phyloP scores from a whole-genome alignment of 1,284 basidiomycete genomes.

The Butyriboletus appendiculatus region DNA sequence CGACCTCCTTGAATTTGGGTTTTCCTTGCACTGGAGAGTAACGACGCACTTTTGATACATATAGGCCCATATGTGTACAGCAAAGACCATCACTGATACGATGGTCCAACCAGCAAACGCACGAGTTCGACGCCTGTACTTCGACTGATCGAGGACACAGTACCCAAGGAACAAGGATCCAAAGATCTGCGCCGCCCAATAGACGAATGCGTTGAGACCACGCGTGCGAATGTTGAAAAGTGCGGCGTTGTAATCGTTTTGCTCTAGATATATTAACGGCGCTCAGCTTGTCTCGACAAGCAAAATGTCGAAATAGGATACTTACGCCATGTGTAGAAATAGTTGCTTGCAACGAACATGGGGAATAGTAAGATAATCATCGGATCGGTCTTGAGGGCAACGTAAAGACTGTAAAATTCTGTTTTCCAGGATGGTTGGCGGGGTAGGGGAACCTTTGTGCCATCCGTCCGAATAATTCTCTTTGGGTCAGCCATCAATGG shows the following conservation, averaged over 20 bases:
- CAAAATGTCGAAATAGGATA: not conserved
- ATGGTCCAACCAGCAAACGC: constrained; percentile 52
- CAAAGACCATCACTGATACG: constrained; percentile 49
- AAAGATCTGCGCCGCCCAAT: constrained; percentile 43
- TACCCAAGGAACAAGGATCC: constrained; percentile 41
- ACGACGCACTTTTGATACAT: constrained; percentile 49
- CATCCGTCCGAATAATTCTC: constrained; percentile 71
- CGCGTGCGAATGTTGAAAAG: constrained; percentile 52
- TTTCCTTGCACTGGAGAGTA: not conserved
- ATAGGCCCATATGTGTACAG: constrained; percentile 53
- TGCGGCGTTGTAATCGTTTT: constrained; percentile 53
- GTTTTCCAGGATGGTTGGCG: constrained; percentile 72
- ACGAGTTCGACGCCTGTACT: constrained; percentile 47
- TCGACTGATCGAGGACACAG: constrained; percentile 25
- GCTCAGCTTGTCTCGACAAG: constrained; percentile 4
- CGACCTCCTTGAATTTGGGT: constrained; percentile 2
- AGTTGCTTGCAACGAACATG: constrained; percentile 75
- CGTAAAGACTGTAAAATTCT: constrained; percentile 53
- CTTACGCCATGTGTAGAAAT: constrained; percentile 58
- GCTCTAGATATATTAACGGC: constrained; percentile 34
- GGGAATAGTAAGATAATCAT: constrained; percentile 61
- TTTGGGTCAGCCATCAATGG: constrained; percentile 67
- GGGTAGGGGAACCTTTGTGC: constrained; percentile 60
- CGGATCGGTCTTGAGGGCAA: constrained; percentile 56
- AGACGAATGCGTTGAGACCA: constrained; percentile 39